A percentile compares a stretch with the other conserved stretches of the same genome.
Conservation (phyloP, 495 filamentous ascomycete species). For the Paragyromitra xinjiangensis region DNA sequence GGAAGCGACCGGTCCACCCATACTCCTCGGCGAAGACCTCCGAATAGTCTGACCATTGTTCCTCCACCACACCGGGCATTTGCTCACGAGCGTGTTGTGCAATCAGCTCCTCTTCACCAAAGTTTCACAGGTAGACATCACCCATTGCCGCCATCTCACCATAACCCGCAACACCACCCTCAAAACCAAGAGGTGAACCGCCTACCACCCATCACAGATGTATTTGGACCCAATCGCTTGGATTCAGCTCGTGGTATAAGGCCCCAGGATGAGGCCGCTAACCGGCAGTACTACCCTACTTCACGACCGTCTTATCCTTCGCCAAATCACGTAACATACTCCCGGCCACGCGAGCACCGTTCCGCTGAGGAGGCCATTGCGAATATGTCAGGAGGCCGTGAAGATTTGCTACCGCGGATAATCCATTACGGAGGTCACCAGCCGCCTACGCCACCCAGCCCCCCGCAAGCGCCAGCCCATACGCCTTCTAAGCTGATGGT, state of each 20-base stretch:
- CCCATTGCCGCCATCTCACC: constrained; percentile 82
- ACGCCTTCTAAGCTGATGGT: constrained; percentile 61
- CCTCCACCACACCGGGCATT: constrained; percentile 95
- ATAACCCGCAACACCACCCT: constrained; percentile 86
- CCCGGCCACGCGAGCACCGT: constrained; percentile 84
- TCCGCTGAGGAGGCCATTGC: constrained; percentile 95
- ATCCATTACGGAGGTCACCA: constrained; percentile 93
- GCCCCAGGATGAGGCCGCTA: constrained; percentile 61
- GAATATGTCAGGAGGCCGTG: constrained; percentile 86
- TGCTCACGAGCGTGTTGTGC: constrained; percentile 93
- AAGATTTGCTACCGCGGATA: constrained; percentile 88
- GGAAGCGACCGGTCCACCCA: constrained; percentile 64
- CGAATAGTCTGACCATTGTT: constrained; percentile 92
- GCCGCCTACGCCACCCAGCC: constrained; percentile 92
- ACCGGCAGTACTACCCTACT: constrained; percentile 75
- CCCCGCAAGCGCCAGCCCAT: constrained; percentile 62
- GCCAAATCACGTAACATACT: constrained; percentile 70
- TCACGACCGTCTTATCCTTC: constrained; percentile 77
- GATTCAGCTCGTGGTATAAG: constrained; percentile 64
- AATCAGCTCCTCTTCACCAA: constrained; percentile 94
- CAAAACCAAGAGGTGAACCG: constrained; percentile 90
- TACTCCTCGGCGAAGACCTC: constrained; percentile 77
- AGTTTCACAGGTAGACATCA: constrained; percentile 92
- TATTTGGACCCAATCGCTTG: constrained; percentile 85
- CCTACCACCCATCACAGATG: constrained; percentile 91